Base-by-base conservation (phyloP, 140 eudicot species). In the Eryngium alpinum region DNA sequence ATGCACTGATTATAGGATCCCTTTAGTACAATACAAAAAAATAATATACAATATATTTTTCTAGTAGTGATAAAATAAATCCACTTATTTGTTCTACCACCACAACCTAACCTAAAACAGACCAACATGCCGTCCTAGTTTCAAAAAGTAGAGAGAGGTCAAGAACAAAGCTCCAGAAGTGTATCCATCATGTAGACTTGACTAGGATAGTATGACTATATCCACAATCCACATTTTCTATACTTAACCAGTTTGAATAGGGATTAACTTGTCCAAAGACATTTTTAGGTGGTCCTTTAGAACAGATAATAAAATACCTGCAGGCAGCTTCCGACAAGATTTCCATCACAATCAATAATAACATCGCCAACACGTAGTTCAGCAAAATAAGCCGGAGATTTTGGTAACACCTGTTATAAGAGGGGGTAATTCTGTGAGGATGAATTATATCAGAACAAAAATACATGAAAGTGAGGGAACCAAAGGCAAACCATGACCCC, bases 251-350 rank as follows among this genome's bases (percentile, higher is more conserved):
- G 69, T 24, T 5, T 21, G 69, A 27, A 62, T 62, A 62, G 22
- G 69, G 69, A 62, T 62, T 24, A 62, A 62, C 69, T 62, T 19
- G 69, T 62, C 28, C 22, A 59, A 59, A 59, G 27, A 59, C n/a
- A 59, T 59, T 5, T 59, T 59, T 59, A n/a, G 24, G 66, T 4
- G 65, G 66, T 19, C 66, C 66, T 0, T 21, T 59, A 22, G 66
- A 59, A 21, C 9, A 59, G 1, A 59, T 1, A 12, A 62, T 57
- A 57, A 19, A 17, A 57, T 57, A 57, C 65, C 69, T 62, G 28
- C 69, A 62, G 16, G 69, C 69, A 62, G 69, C 69, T 62, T 62
- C 29, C 28, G 69, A 62, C 69, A 62, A 24, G 69, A 62, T 62
- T 62, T 24, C 69, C 69, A 62, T 62, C 69, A 24, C 69, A 62